Base-by-base conservation (phyloP, 2,329 filamentous ascomycete species). In the Cyclaneusma minus region DNA sequence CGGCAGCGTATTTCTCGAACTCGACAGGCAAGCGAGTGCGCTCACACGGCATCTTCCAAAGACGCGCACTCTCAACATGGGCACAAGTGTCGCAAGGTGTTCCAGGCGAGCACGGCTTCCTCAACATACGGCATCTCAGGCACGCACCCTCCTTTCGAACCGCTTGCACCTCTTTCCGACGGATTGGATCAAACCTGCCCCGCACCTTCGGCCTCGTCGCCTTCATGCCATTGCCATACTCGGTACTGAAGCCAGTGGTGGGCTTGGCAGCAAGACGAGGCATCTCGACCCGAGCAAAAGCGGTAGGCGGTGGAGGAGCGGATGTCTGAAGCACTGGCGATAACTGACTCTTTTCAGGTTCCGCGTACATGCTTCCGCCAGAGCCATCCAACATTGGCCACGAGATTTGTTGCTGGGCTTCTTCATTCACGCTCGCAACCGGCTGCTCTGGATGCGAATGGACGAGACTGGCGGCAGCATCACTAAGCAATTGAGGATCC, bases 31-130 rank as follows among this genome's bases (percentile, higher is more conserved):
- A 54, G 28, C 67, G 64, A 6, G 68, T 72, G 24, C 71, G 60
- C 13, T 74, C 62, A 40, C 71, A 77, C 7, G 67, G 65, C 3
- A 62, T 64, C 32, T 62, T 64, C 71, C 71, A 77, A n/a, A 76
- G 60, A 6, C 71, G 60, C 1, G 71, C 68, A 3, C 64, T 61
- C 20, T 75, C 50, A 1, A 77, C 69, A 39, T 69, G 73, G 33
- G 62, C 60, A 35, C 71, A 77, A 2, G 69, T 68, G 28, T 66
- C 61, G 36, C 71, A 77, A 0, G 70, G 69, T 5, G 59, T 64
- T 16, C 67, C 70, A 31, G 60, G 63, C n/a, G 68, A 70, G 39
- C 71, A 77, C 2, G 67, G 71, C 49, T 77, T 77, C 30, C 70
- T 61, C 18, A 77, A 48, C 34, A 76, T 74, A 19, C 69, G 60